Evolutionary conservation across 371 early-diverging fungal genomes (phyloP), one percentile per base, ranked within the genome.

Genomic region (Haplosporangium sp.): DNA sequence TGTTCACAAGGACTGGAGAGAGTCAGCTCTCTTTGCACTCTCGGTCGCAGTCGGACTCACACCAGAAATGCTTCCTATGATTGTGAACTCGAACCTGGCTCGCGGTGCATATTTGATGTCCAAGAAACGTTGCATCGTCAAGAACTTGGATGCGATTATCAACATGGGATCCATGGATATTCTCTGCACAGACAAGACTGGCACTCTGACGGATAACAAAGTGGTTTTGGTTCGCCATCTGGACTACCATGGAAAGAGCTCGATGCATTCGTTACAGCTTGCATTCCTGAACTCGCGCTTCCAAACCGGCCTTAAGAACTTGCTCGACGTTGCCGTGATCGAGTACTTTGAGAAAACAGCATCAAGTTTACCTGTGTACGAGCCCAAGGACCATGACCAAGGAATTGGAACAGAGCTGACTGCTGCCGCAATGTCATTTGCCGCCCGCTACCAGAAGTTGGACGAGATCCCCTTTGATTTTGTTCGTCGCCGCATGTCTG

Each of bases 401-500:
- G 54, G 55, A 6, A 11, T 48, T 21, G 71, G 57, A 29, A 37
- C 57, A 3, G 64, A 55, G 1, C n/a, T 74, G 60, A 56, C 69
- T 0, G 60, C 74, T 20, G 60, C 69, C 2, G 64, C 74, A 14
- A 62, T 66, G 4, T 52, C 62, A 0, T 61, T 73, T 23, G 64
- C 69, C 0, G 53, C 64, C 8, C 64, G 68, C 16, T 62, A 57
- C 40, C 21, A 51, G 12, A 73, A 83, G 60, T 23, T 80, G 36
- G 84, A 83, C 36, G 84, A 84, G 64, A 69, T 84, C 18, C 84
- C 84, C 11, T 84, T 84, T 59, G 84, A 84, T 36, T 84, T 84
- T 51, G 75, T 76, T 10, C 80, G 83, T 20, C 82, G 84, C 5
- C 75, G 83, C 53, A 71, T 84, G 73, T 81, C 84, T 20, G 82